These are phyloP conservation scores for Petrea volubilis DNA, from an alignment of 257 asterid genomes.

Conservation along the genomic window DNA sequence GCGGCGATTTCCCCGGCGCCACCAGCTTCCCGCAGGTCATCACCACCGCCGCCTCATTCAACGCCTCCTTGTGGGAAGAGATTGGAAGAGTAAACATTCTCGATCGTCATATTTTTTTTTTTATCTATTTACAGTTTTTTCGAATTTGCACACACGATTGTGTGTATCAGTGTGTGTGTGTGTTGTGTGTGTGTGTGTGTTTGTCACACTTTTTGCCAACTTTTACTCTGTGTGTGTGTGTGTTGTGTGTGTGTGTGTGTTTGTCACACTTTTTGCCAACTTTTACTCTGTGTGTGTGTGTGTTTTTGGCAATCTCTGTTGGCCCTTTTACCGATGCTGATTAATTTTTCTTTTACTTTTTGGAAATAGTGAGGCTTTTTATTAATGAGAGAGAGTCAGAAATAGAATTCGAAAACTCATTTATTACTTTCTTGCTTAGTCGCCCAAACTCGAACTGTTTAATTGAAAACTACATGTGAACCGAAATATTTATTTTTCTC, in stretches of 20 bases:
- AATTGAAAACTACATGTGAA: too few relatives aligned
- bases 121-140: too few relatives aligned
- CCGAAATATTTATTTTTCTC: too few relatives aligned
- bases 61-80: slow-evolving; percentile 74
- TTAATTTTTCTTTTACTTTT: background rate
- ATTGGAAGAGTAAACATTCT: slow-evolving; percentile 85
- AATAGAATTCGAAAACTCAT: background rate
- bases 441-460: too few relatives aligned
- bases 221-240: too few relatives aligned
- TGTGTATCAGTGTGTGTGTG: too few relatives aligned
- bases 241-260: too few relatives aligned
- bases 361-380: background rate
- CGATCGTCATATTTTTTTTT: too few relatives aligned
- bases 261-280: background rate
- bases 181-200: too few relatives aligned
- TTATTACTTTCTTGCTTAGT: background rate
- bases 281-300: too few relatives aligned
- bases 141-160: too few relatives aligned
- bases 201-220: background rate
- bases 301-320: background rate
- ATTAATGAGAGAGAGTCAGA: background rate
- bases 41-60: slow-evolving; percentile 83
- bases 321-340: slow-evolving; percentile 19
- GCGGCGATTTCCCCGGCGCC: slow-evolving; percentile 77
- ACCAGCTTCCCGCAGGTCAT: slow-evolving; percentile 94